Conservation (phyloP, 78 protist genomes). For the Planoprotostelium fungivorum region DNA sequence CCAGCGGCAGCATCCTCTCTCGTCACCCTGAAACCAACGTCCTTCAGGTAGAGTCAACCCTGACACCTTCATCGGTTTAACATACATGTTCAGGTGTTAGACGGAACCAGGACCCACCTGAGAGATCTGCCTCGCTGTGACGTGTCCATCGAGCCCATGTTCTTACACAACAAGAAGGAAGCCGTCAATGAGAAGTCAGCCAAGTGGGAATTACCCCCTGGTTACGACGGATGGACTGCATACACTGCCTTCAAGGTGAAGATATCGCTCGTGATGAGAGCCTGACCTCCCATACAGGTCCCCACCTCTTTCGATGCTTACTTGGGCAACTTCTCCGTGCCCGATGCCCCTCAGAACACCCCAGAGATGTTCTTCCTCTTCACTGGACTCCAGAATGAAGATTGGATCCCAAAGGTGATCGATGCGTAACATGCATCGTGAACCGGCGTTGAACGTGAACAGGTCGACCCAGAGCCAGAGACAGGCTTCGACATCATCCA, state of each 20-base stretch:
- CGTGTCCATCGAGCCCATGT: neutral
- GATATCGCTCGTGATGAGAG: neutral
- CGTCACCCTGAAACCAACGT: neutral
- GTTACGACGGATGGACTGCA: neutral
- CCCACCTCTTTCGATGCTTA: neutral
- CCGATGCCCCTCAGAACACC: neutral
- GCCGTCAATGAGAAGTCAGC: neutral
- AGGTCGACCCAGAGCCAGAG: constrained; percentile 7
- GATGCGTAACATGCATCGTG: neutral
- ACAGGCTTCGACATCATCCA: constrained; percentile 9
- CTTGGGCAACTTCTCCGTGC: neutral
- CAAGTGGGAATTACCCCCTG: neutral
- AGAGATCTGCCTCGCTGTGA: neutral
- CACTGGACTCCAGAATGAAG: constrained; percentile 9
- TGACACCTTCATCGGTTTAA: no score
- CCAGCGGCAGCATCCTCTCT: neutral
- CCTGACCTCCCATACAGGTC: neutral
- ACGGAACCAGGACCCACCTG: neutral
- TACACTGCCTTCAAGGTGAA: neutral
- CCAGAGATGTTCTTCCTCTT: constrained; percentile 13
- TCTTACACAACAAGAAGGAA: no score
- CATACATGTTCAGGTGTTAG: no score
- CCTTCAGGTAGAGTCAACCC: neutral
- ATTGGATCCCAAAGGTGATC: constrained; percentile 10
- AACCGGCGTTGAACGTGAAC: neutral